Evolutionary conservation across 2,329 filamentous ascomycete genomes (phyloP).

Genomic region (Pyricularia pennisetigena): DNA sequence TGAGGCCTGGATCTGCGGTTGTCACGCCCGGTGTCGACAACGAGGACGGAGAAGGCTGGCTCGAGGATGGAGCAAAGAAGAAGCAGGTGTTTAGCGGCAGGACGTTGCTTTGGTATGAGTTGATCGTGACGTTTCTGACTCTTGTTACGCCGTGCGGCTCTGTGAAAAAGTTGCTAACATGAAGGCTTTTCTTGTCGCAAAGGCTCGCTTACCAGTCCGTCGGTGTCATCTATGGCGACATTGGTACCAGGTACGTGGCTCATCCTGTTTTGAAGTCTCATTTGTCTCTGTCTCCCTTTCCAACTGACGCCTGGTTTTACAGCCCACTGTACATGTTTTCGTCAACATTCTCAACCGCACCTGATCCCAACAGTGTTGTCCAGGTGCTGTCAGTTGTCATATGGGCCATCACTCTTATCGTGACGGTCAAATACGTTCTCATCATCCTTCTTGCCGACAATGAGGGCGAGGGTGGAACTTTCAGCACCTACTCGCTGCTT

Average conservation of each 20-base stretch:
- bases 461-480: constrained; percentile 60
- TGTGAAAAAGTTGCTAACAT: not conserved
- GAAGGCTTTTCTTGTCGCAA: not conserved
- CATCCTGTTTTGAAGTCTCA: too few species aligned
- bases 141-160: not conserved
- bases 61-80: constrained; percentile 8
- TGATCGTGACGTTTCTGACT: not conserved
- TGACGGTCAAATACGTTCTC: constrained; percentile 57
- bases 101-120: constrained; percentile 10
- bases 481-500: constrained; percentile 54
- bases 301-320: constrained; percentile 8
- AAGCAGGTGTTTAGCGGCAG: constrained; percentile 13
- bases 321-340: constrained; percentile 61
- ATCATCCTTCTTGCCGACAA: constrained; percentile 56
- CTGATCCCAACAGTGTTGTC: constrained; percentile 44
- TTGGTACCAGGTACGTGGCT: constrained; percentile 34
- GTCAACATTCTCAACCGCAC: constrained; percentile 48
- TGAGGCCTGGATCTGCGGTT: not conserved
- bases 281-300: not conserved
- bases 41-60: constrained; percentile 13
- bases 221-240: constrained; percentile 62
- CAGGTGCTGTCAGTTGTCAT: constrained; percentile 57
- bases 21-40: constrained; percentile 5
- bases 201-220: constrained; percentile 55
- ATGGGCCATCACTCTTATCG: constrained; percentile 59